Evolutionary conservation across 257 asterid species (phyloP).

Genomic region (Penstemon davidsonii): DNA sequence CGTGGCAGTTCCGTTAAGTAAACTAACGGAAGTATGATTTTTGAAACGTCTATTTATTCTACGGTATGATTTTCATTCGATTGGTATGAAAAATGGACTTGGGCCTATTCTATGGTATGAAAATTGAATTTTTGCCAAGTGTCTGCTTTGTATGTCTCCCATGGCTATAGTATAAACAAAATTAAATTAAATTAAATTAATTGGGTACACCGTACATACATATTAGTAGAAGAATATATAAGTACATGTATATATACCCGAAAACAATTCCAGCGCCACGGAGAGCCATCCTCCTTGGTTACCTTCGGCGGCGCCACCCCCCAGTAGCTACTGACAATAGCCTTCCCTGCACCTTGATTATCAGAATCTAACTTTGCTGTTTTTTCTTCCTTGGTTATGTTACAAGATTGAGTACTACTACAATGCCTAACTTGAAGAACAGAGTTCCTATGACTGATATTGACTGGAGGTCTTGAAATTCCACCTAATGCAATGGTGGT

Average conservation of each 20-base stretch:
- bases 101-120: too few relatives aligned
- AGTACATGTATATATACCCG: slow-evolving; percentile 33
- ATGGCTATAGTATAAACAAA: slow-evolving; percentile 40
- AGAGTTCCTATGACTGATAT: neutral
- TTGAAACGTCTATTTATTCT: too few relatives aligned
- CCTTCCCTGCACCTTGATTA: slow-evolving; percentile 22
- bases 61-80: too few relatives aligned
- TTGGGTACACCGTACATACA: too few relatives aligned
- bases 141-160: slow-evolving; percentile 76
- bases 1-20: too few relatives aligned
- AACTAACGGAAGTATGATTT: too few relatives aligned
- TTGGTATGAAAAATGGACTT: too few relatives aligned
- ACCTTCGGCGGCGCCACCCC: slow-evolving; percentile 55
- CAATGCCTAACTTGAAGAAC: slow-evolving; percentile 29
- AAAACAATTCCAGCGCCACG: slow-evolving; percentile 73
- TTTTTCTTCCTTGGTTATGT: slow-evolving; percentile 29
- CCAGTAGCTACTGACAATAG: slow-evolving; percentile 61
- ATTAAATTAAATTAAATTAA: too few relatives aligned
- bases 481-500: slow-evolving; percentile 8
- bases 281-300: slow-evolving; percentile 56
- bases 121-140: too few relatives aligned
- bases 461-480: slow-evolving; percentile 5
- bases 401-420: slow-evolving; percentile 29
- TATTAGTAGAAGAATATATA: too few relatives aligned
- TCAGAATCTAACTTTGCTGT: neutral